phyloP scores from a whole-genome alignment of 1,284 basidiomycete species.

The Pseudozyma sp. region DNA sequence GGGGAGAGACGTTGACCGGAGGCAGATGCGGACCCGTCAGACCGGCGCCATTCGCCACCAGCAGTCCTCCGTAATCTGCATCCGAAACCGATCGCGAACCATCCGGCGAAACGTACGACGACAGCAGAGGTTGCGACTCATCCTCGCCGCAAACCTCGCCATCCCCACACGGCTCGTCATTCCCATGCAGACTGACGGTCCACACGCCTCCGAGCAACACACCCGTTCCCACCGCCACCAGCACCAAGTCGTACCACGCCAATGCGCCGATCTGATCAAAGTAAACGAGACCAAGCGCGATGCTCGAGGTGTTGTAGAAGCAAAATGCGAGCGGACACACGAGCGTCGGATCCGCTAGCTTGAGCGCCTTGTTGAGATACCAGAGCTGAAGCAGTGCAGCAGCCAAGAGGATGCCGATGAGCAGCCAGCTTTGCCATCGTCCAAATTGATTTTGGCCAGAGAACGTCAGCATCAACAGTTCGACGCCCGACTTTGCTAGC shows the following conservation, averaged over 20 bases:
- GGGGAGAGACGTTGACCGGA: slow-evolving; percentile 23
- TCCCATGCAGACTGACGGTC: slow-evolving; percentile 75
- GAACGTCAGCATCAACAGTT: slow-evolving; percentile 84
- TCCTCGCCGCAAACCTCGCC: slow-evolving; percentile 18
- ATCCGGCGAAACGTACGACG: slow-evolving; percentile 9
- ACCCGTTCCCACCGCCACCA: slow-evolving; percentile 83
- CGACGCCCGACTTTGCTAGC: slow-evolving; percentile 93
- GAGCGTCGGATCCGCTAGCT: slow-evolving; percentile 79
- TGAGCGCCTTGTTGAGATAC: slow-evolving; percentile 90
- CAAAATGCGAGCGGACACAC: slow-evolving; percentile 96
- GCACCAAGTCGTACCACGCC: slow-evolving; percentile 76
- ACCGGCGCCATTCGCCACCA: slow-evolving; percentile 51
- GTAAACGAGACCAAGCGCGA: slow-evolving; percentile 77
- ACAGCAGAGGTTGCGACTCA: slow-evolving; percentile 26
- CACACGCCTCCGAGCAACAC: slow-evolving; percentile 88
- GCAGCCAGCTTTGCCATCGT: slow-evolving; percentile 80
- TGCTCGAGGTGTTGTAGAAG: slow-evolving; percentile 90
- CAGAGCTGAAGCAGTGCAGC: slow-evolving; percentile 82
- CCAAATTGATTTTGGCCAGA: slow-evolving; percentile 83
- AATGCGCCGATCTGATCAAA: slow-evolving; percentile 88
- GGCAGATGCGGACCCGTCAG: slow-evolving; percentile 58
- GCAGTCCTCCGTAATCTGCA: slow-evolving; percentile 21
- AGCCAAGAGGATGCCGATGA: slow-evolving; percentile 77
- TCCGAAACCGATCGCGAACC: slow-evolving; percentile 10
- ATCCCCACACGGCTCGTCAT: slow-evolving; percentile 20